Base-by-base conservation (phyloP, 768 basidiomycete genomes). In the Dioszegia aurantiaca region DNA sequence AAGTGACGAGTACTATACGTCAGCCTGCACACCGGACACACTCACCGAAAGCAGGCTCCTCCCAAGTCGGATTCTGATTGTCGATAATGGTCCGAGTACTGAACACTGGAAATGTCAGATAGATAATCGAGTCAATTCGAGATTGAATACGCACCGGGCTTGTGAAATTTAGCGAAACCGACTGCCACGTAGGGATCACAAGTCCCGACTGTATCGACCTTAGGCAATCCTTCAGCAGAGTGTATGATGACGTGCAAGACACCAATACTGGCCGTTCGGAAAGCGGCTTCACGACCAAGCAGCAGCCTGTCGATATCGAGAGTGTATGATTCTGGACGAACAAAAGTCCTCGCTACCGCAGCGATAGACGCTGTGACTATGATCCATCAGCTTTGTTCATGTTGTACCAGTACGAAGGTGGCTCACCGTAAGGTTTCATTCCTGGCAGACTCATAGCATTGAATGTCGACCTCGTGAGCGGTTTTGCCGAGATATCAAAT, bases 291-390 rank as follows among this genome's bases (percentile, higher is more conserved):
- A 30, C 67, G 56, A 3, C 77, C 77, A 0, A 77, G 53, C 3
- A 78, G 63, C 4, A 78, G 62, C 17, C 76, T 61, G 47, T 78
- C 77, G 16, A 78, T 62, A 46, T 78, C 77, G 17, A 78, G 57
- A 16, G 68, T 69, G 56, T 72, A 78, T 3, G 70, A 66, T 28
- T 72, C 58, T 2, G 77, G 77, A 11, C 67, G 56, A n/a, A 77
- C 72, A 41, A 78, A 78, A 4, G 66, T 67, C 8, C 63, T 58
- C 6, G 72, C 73, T 3, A 78, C 77, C 24, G 73, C 69, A 5
- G 65, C 62, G 28, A 72, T 68, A 1, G 70, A 72, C 19, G 59
- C 56, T 56, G 64, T 59, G 36, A 78, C 76, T 55, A 46, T 33
- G 33, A 5, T 8, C 40, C 16, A 28, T 48, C 19, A 56, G 49